Percentiles rank a stretch among this genome's conserved stretches.
These are phyloP conservation scores for Aquilaria sinensis DNA, from an alignment of 345 rosid species.

Conservation along the genomic window DNA sequence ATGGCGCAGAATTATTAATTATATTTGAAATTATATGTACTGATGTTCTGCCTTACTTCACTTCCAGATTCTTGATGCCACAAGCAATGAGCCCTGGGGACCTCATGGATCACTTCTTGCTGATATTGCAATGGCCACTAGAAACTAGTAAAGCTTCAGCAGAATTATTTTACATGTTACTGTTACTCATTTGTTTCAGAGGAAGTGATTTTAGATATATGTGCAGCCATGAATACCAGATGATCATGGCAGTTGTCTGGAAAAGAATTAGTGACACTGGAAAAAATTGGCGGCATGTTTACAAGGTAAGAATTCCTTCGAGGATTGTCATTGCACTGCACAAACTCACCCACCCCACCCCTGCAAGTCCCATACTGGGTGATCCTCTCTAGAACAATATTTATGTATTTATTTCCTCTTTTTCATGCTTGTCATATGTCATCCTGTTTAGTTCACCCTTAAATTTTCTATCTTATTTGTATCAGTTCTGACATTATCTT, in stretches of 20 bases:
- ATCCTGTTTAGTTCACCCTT: no score
- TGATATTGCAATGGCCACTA: slow-evolving; percentile 75
- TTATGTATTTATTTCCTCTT: no score
- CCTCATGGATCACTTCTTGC: slow-evolving; percentile 92
- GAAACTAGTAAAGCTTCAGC: slow-evolving; percentile 63
- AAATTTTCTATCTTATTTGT: no score
- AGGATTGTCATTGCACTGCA: not conserved
- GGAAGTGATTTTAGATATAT: slow-evolving; percentile 11
- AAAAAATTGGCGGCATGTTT: slow-evolving; percentile 98
- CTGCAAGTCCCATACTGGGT: no score
- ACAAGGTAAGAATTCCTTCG: slow-evolving; percentile 47
- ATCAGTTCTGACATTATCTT: no score
- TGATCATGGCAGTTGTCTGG: slow-evolving; percentile 81
- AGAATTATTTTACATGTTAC: slow-evolving; percentile 12
- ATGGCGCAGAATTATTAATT: no score
- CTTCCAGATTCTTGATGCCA: slow-evolving; percentile 90
- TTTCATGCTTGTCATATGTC: no score
- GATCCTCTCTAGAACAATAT: no score
- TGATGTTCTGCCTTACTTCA: not conserved
- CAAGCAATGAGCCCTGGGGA: slow-evolving; percentile 97
- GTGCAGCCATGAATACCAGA: slow-evolving; percentile 90
- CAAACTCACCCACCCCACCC: no score
- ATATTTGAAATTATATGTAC: no score
- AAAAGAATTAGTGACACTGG: slow-evolving; percentile 85
- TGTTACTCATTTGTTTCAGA: slow-evolving; percentile 6